Evolutionary conservation across 495 filamentous ascomycete genomes (phyloP), one percentile per base, ranked within the genome.

Genomic region (Trichoderma orchidacearum): DNA sequence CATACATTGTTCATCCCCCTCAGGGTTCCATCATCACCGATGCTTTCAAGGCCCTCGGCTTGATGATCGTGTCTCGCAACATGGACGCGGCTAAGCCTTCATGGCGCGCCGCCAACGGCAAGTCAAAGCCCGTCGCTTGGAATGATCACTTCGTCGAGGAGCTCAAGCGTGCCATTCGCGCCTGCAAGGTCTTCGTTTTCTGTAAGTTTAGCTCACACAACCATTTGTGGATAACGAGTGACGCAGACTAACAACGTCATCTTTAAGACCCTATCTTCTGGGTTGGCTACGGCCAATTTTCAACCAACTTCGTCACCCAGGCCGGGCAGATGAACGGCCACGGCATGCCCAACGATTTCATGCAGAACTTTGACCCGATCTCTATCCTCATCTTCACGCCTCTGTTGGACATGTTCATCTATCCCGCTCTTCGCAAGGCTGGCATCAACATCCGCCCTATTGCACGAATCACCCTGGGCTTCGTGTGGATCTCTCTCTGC

Each of bases 311-410:
- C n/a, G 81, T 79, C 32, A 86, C 83, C 9, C 86, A 88, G 67
- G 87, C 87, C 3, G 81, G 80, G 6, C 82, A 80, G 6, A 86
- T 92, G 85, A 60, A 72, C 7, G 75, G 88, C 12, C 76, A 78
- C 51, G 84, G 85, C 12, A 78, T 89, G 0, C 88, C 88, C 53
- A 89, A 91, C 70, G 88, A 93, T 63, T 75, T 91, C 27, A 73
- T 91, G 61, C 79, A 78, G 60, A 93, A 91, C 65, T 77, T 93
- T 29, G 83, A 91, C 65, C 86, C 88, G 12, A 72, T 92, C 57
- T 75, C 85, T 1, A 70, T 91, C 34, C 78, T 92, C 65, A 86
- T 93, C 66, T 78, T 90, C 59, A 89, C 92, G 55, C 88, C 88
- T 8, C 76, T 92, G 56, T 75, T 79, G 59, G 88, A 93, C 62